A percentile compares a stretch with the other conserved stretches of the same genome.
Evolutionary conservation across 345 rosid species (phyloP).

Genomic region (Toxicodendron radicans): DNA sequence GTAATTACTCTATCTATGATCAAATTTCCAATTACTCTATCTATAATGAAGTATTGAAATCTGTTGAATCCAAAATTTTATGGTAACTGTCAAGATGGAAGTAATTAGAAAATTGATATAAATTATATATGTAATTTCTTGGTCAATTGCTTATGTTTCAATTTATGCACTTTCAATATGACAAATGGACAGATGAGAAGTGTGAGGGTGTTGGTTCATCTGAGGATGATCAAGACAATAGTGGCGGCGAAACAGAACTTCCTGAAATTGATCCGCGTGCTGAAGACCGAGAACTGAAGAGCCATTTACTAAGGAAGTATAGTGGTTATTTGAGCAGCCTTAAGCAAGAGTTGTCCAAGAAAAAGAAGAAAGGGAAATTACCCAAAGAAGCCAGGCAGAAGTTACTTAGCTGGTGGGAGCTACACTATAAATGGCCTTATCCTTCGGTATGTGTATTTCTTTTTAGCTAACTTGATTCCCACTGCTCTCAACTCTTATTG

Average conservation of each 20-base stretch:
- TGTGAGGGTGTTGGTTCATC: constrained; percentile 83
- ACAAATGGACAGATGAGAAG: constrained; percentile 62
- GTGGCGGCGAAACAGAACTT: constrained; percentile 78
- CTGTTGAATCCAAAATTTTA: background rate
- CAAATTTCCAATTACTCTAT: background rate
- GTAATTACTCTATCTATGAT: background rate
- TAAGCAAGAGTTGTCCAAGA: constrained; percentile 96
- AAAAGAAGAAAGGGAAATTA: constrained; percentile 96
- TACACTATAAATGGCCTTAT: constrained; percentile 99
- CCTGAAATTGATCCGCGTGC: constrained; percentile 92
- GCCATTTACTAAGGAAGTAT: constrained; percentile 83
- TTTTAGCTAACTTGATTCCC: background rate
- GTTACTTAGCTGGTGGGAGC: constrained; percentile 97
- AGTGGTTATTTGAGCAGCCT: constrained; percentile 95
- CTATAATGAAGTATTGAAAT: background rate
- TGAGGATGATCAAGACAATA: constrained; percentile 77
- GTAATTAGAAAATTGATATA: background rate
- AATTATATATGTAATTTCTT: background rate
- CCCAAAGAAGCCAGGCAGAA: constrained; percentile 99
- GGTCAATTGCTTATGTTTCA: background rate
- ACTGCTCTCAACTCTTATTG: background rate
- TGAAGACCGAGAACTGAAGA: constrained; percentile 93
- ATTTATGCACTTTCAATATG: background rate
- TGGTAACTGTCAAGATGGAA: background rate
- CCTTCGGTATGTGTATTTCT: constrained; percentile 64